Evolutionary conservation across 805 yeast genomes (phyloP).

Genomic region (Starmerella davenportii): DNA sequence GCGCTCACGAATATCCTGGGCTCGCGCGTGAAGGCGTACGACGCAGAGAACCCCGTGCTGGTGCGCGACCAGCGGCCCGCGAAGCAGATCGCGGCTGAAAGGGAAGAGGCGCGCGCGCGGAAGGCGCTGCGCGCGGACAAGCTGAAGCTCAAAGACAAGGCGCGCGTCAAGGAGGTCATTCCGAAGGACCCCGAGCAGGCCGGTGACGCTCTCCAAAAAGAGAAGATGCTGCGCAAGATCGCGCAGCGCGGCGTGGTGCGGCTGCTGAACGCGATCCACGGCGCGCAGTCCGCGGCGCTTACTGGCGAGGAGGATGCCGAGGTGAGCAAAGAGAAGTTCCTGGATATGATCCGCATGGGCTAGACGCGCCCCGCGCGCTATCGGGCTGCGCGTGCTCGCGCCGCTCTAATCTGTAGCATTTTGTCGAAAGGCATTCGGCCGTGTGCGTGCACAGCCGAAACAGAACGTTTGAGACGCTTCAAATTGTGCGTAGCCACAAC

Average conservation of each 20-base stretch:
- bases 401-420: no score
- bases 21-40: conserved; percentile 75
- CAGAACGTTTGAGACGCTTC: no score
- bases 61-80: conserved; percentile 60
- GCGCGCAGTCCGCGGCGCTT: conserved; percentile 46
- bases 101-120: conserved; percentile 69
- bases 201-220: conserved; percentile 43
- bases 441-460: no score
- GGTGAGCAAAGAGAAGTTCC: conserved; percentile 71
- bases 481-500: no score
- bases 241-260: conserved; percentile 82
- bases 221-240: conserved; percentile 49
- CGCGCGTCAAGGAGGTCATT: conserved; percentile 48
- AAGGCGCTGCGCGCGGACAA: conserved; percentile 53
- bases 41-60: conserved; percentile 75
- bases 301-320: conserved; percentile 36
- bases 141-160: conserved; percentile 44
- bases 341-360: conserved; percentile 50
- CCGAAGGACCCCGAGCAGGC: conserved; percentile 41
- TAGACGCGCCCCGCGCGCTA: no score
- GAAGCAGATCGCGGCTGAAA: conserved; percentile 60
- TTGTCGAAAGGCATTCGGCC: no score
- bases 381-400: no score
- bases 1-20: conserved; percentile 74
- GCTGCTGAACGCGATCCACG: conserved; percentile 64